phyloP scores from a whole-genome alignment of 805 yeast species.

The Cyberlindnera samutprakarnensis region DNA sequence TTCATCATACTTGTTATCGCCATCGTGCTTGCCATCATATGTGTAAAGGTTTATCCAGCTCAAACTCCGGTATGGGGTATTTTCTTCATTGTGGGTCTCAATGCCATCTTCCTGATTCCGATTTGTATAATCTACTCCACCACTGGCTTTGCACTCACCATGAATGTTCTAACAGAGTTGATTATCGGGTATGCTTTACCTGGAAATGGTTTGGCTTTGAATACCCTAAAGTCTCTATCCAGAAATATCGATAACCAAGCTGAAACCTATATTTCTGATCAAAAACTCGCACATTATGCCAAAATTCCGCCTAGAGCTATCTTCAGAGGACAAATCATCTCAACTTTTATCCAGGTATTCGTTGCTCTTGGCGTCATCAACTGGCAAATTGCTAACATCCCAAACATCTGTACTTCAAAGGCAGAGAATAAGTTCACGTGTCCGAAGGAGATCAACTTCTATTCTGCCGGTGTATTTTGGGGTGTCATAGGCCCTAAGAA shows the following conservation, averaged over 20 bases:
- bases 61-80: constrained; percentile 57
- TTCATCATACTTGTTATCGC: constrained; percentile 34
- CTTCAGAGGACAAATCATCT: constrained; percentile 38
- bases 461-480: not conserved
- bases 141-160: constrained; percentile 40
- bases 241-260: constrained; percentile 61
- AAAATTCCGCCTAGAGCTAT: constrained; percentile 53
- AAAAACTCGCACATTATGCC: constrained; percentile 37
- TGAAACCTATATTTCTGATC: constrained; percentile 47
- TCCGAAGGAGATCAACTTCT: constrained; percentile 1
- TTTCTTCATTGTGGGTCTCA: constrained; percentile 44
- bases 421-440: constrained; percentile 33
- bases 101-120: constrained; percentile 44
- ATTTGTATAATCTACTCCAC: constrained; percentile 39
- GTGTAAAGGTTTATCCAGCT: constrained; percentile 37
- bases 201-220: constrained; percentile 47
- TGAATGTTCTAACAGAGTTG: constrained; percentile 48
- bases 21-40: constrained; percentile 35
- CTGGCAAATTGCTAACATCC: constrained; percentile 27
- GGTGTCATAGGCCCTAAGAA: not conserved
- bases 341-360: constrained; percentile 24
- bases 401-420: constrained; percentile 26
- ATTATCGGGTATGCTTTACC: constrained; percentile 45
- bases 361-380: constrained; percentile 26
- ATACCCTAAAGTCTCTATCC: constrained; percentile 44